A percentile compares a stretch with the other conserved stretches of the same genome.
phyloP scores from a whole-genome alignment of 257 asterid genomes.

The Marsdenia floribunda region DNA sequence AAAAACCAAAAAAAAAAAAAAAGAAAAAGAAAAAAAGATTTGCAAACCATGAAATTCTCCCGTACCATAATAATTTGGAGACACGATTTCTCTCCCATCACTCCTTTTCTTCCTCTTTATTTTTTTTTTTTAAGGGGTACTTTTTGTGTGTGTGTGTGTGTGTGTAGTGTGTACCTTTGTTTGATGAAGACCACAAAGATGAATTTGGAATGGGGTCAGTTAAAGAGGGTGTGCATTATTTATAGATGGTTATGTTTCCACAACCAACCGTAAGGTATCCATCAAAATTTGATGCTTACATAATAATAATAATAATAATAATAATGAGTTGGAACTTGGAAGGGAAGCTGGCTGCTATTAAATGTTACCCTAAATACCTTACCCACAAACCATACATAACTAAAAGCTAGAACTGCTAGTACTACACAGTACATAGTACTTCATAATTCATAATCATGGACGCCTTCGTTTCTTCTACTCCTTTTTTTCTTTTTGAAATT shows the following conservation, averaged over 20 bases:
- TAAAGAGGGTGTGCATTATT: not conserved
- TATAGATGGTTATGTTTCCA: not conserved
- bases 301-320: no score
- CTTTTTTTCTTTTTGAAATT: no score
- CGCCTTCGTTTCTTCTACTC: no score
- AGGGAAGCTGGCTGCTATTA: not conserved
- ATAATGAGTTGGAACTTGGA: not conserved
- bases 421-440: no score
- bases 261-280: not conserved
- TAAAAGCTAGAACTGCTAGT: no score
- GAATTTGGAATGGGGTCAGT: not conserved
- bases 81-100: not conserved
- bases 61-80: slow-evolving; percentile 2
- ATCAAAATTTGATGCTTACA: not conserved
- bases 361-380: not conserved
- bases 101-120: not conserved
- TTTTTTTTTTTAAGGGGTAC: not conserved
- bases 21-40: not conserved
- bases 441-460: no score
- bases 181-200: slow-evolving; percentile 3
- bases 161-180: not conserved
- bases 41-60: slow-evolving; percentile 1
- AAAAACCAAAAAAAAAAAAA: no score
- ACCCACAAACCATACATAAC: no score
- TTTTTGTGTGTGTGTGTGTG: not conserved